Conservation (phyloP, 176 grass and related monocot genomes). For the Guadua angustifolia region DNA sequence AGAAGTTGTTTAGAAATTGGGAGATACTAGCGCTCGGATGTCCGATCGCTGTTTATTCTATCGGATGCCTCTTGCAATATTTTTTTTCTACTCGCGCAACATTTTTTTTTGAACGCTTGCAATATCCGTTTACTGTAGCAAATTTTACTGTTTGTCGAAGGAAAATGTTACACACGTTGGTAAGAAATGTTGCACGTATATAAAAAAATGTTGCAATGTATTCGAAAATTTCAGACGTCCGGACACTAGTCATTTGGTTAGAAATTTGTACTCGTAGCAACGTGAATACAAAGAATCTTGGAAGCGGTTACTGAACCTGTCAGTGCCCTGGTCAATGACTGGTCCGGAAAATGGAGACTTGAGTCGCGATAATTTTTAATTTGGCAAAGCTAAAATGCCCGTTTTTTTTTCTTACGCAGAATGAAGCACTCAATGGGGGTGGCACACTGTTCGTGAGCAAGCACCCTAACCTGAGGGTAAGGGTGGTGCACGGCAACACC, state of each 20-base stretch:
- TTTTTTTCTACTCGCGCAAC: too few relatives aligned
- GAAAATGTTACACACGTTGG: too few relatives aligned
- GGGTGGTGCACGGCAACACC: conserved; percentile 96
- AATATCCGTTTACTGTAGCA: too few relatives aligned
- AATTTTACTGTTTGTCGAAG: too few relatives aligned
- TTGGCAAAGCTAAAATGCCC: background rate
- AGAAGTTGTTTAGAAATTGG: background rate
- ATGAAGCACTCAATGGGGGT: conserved; percentile 85
- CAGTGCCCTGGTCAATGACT: background rate
- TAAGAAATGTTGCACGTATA: too few relatives aligned
- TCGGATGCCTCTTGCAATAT: too few relatives aligned
- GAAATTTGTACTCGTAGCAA: background rate
- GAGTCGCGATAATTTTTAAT: background rate
- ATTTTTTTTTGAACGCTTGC: too few relatives aligned
- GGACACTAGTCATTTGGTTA: too few relatives aligned
- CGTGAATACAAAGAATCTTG: background rate
- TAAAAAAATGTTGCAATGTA: too few relatives aligned
- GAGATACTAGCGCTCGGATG: too few relatives aligned
- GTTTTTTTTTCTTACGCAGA: conserved; percentile 34
- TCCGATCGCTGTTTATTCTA: too few relatives aligned
- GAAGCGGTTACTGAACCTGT: background rate
- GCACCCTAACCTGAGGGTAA: conserved; percentile 68
- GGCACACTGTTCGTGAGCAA: conserved; percentile 78
- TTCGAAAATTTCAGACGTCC: too few relatives aligned
- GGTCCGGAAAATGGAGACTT: background rate